Evolutionary conservation across 345 rosid species (phyloP).

Genomic region (Rhizophora mangle): DNA sequence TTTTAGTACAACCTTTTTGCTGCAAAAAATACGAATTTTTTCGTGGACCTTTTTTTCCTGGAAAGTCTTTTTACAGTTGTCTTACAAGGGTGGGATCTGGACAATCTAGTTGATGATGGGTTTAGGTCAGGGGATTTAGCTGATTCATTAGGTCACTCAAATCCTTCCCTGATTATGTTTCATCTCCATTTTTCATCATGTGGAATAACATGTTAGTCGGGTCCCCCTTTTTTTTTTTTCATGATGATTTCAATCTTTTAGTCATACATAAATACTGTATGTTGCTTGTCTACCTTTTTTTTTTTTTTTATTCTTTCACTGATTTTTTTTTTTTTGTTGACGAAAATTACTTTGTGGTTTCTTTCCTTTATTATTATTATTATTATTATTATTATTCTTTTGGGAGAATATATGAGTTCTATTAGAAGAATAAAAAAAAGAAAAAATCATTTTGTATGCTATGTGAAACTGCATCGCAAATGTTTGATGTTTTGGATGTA

Average conservation of each 20-base stretch:
- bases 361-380: background rate
- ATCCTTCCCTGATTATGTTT: too few relatives aligned
- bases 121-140: background rate
- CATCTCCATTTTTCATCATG: too few relatives aligned
- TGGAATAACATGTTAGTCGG: too few relatives aligned
- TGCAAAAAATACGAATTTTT: too few relatives aligned
- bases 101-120: background rate
- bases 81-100: conserved; percentile 14
- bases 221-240: too few relatives aligned
- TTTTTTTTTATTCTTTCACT: background rate
- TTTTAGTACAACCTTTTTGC: too few relatives aligned
- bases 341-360: too few relatives aligned
- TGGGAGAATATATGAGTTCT: background rate
- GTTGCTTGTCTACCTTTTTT: background rate
- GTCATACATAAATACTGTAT: too few relatives aligned
- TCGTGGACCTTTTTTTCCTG: background rate
- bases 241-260: too few relatives aligned
- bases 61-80: background rate
- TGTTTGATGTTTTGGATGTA: background rate
- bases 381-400: background rate
- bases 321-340: conserved; percentile 10
- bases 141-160: background rate
- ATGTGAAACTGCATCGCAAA: background rate
- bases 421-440: background rate
- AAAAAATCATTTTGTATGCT: background rate